phyloP scores from a whole-genome alignment of 73 alveolate species.

The Durusdinium trenchii region DNA sequence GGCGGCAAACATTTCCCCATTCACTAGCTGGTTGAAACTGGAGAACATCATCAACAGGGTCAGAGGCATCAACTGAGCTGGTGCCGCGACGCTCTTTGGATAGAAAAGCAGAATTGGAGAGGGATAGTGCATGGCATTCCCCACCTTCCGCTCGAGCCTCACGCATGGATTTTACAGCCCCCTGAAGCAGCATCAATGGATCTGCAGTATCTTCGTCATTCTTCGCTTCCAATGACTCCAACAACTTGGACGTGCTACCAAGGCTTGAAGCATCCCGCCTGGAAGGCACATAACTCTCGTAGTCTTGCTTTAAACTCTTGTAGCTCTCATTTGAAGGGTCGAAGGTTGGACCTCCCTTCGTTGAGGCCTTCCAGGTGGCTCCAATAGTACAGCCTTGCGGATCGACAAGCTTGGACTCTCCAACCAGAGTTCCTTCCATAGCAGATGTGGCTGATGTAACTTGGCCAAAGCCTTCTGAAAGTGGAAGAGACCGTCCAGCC shows the following conservation, averaged over 20 bases:
- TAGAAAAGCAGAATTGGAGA: conserved; percentile 29
- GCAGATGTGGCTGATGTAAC: not conserved
- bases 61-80: not conserved
- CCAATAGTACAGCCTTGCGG: conserved; percentile 43
- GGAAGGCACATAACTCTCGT: not conserved
- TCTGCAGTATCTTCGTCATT: conserved; percentile 54
- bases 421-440: conserved; percentile 57
- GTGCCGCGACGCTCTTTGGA: not conserved
- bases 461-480: too few relatives aligned
- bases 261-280: not conserved
- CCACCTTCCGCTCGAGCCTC: conserved; percentile 70
- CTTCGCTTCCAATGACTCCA: conserved; percentile 15
- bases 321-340: not conserved
- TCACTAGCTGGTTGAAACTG: conserved; percentile 6
- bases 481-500: too few relatives aligned
- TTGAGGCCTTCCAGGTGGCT: conserved; percentile 55
- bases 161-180: conserved; percentile 75
- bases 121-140: not conserved
- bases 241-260: not conserved
- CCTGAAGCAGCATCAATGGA: conserved; percentile 60
- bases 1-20: conserved; percentile 53
- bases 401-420: conserved; percentile 71
- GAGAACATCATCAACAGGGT: not conserved
- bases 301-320: not conserved
- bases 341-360: not conserved